These are phyloP conservation scores for Komagataella kurtzmanii DNA, from an alignment of 805 yeast species.

Conservation along the genomic window DNA sequence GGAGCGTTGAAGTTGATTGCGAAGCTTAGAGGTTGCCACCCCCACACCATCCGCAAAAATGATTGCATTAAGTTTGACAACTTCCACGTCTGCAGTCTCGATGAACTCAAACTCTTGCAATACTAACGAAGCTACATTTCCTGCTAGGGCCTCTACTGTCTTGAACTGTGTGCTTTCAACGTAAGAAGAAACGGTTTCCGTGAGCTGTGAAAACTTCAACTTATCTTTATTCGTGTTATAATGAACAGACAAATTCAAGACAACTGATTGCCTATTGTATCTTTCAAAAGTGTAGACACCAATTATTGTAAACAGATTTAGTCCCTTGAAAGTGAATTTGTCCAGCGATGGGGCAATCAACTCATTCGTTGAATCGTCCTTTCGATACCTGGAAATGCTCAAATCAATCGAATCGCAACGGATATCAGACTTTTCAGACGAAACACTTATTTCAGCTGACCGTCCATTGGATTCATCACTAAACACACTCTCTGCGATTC, in stretches of 20 bases:
- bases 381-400: conserved; percentile 1
- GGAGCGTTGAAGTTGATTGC: conserved; percentile 21
- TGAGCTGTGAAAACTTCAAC: conserved; percentile 28
- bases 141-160: conserved; percentile 87
- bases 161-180: conserved; percentile 75
- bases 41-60: conserved; percentile 86
- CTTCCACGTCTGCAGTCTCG: conserved; percentile 28
- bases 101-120: conserved; percentile 5
- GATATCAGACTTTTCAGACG: conserved; percentile 42
- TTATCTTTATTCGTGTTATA: conserved; percentile 14
- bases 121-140: conserved; percentile 38
- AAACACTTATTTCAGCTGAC: conserved; percentile 16
- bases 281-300: conserved; percentile 93
- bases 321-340: conserved; percentile 26
- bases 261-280: conserved; percentile 63
- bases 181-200: conserved; percentile 31
- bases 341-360: conserved; percentile 1
- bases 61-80: conserved; percentile 81
- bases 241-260: conserved; percentile 37
- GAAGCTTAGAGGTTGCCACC: conserved; percentile 47
- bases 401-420: conserved; percentile 28
- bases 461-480: conserved; percentile 2
- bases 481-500: conserved; percentile 23
- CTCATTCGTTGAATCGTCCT: background rate
- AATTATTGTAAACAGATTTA: conserved; percentile 61